Base-by-base conservation (phyloP, 345 rosid species). In the Gossypium sturtianum region DNA sequence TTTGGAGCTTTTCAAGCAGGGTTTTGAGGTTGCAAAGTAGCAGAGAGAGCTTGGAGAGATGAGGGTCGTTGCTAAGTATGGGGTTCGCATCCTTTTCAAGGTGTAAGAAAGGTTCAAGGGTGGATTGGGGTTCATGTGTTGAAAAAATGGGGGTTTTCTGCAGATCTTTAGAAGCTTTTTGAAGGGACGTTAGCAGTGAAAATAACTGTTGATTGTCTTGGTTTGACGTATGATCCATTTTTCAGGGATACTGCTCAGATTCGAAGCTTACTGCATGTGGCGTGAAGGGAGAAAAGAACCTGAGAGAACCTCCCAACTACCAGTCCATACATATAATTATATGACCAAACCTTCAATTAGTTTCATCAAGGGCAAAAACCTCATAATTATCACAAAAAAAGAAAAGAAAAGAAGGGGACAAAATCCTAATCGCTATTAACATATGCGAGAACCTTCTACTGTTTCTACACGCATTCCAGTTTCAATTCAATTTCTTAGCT, bases 111-210 rank as follows among this genome's bases (percentile, higher is more conserved):
- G 72, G 45, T 54, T 76, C 78, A 19, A 78, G 66, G 71, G 77
- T 0, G 34, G 76, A 69, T 52, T 64, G 76, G 74, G 82, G 69
- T 34, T 65, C 27, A 66, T 75, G 48, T 48, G 74, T 64, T 6
- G 81, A 25, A 77, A 83, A 84, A 66, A 84, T 23, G 59, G 87
- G 74, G 22, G 45, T 73, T 82, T 45, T 75, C 60, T 82, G 88
- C 22, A 87, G 83, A 70, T 81, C 83, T 78, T 71, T 84, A 6
- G 84, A 79, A 34, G 84, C 77, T 66, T 65, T 74, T 73, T 72
- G 78, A 16, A 87, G 77, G 70, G 80, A 45, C 56, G 81, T 73
- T 1, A 86, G 80, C 23, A 75, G 38, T 2, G 52, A 8, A 57
- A 75, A 61, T 8, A 78, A 23, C 29, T 63, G 59, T 20, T 12